Percentiles rank a stretch among this genome's conserved stretches.
Conservation (phyloP, 164 flowering plant genomes). For the Stephania yunnanensis region DNA sequence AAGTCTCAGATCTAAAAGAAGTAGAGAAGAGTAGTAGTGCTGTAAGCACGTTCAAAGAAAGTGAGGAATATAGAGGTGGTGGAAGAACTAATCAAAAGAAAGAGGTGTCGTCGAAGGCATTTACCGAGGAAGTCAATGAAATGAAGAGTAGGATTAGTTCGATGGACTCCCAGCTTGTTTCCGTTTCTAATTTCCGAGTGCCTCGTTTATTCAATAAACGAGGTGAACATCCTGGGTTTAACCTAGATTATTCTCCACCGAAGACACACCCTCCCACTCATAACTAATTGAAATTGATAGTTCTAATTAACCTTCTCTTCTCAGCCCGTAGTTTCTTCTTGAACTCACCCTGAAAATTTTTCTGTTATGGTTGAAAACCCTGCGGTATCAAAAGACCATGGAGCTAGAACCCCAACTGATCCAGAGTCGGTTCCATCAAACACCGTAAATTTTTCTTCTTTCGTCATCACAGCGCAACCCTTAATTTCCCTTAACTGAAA, state of each 20-base stretch:
- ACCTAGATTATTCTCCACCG: slow-evolving; percentile 56
- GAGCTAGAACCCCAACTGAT: too few relatives aligned
- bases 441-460: too few relatives aligned
- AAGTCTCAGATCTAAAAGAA: not conserved
- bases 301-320: not conserved
- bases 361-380: too few relatives aligned
- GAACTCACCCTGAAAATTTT: too few relatives aligned
- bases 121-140: slow-evolving; percentile 9
- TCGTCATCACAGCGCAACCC: not conserved
- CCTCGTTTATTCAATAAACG: slow-evolving; percentile 18
- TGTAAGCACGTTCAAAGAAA: not conserved
- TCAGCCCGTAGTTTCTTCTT: not conserved
- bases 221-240: slow-evolving; percentile 22
- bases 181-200: slow-evolving; percentile 20
- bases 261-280: slow-evolving; percentile 67
- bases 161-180: slow-evolving; percentile 15
- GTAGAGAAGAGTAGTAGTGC: not conserved
- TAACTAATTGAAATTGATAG: slow-evolving; percentile 30
- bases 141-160: slow-evolving; percentile 1
- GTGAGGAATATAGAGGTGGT: slow-evolving; percentile 8
- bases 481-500: slow-evolving; percentile 3
- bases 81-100: slow-evolving; percentile 12
- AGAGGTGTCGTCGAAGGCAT: slow-evolving; percentile 1
- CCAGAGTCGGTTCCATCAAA: too few relatives aligned
- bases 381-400: too few relatives aligned